Base-by-base conservation (phyloP, 208 protist species). In the Trypanosoma lewisi region DNA sequence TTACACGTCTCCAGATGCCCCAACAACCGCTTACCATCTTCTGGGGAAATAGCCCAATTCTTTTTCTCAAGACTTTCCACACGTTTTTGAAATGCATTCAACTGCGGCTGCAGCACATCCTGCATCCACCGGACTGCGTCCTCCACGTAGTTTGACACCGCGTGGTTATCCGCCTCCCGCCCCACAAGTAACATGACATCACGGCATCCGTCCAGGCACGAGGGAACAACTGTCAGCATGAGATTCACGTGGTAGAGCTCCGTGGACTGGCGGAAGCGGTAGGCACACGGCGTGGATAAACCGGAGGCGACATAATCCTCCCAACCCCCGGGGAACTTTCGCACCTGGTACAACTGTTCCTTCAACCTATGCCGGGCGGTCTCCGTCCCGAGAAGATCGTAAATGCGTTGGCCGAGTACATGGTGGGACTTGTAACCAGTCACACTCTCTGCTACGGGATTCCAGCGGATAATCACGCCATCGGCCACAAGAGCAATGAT, bases 391-490 rank as follows among this genome's bases (percentile, higher is more conserved):
- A 95, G 63, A 54, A 93, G 64, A 31, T 77, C 64, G 62, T 81
- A 92, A 25, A 95, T 78, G 60, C 69, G 84, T 54, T 91, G 82
- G 23, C 89, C 89, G 17, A 95, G 70, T 4, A 80, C 79, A 57
- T 92, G 69, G 21, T 77, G 80, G 2, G 75, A 69, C 0, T 65
- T 61, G 63, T 78, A 90, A 27, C 86, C 86, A 12, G 82, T 92
- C 17, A 83, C 76, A 11, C 63, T 66, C 50, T 85, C 73, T 14
- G 80, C 84, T 19, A 68, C 68, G 27, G 55, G 47, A 73, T 92
- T 95, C 86, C 89, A 95, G 6, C 85, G 89, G 50, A 93, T 89
- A 49, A 95, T 85, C n/a, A 84, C 91, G 60, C 89, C 89, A 61
- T 95, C 86, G 27, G 74, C 73, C 12, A 95, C 73, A 31, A 93